Conservation (phyloP, 2,329 filamentous ascomycete species). For the Lithohypha guttulata region DNA sequence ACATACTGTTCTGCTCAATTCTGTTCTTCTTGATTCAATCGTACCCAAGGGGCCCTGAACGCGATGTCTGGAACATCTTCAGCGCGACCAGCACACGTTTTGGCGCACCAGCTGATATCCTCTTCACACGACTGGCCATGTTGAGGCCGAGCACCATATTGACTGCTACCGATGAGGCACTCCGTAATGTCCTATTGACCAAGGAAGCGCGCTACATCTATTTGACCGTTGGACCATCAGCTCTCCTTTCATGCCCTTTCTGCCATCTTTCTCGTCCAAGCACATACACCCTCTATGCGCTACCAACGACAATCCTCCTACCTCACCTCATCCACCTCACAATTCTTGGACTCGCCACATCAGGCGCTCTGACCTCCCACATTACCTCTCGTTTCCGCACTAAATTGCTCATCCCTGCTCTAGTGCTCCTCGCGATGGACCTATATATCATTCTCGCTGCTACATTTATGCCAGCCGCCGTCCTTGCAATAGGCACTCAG, state of each 20-base stretch:
- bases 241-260: conserved; percentile 68
- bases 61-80: conserved; percentile 62
- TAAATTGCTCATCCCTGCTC: conserved; percentile 55
- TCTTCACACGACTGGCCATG: conserved; percentile 62
- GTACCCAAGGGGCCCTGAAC: conserved; percentile 22
- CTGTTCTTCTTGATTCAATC: conserved; percentile 49
- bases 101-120: conserved; percentile 70
- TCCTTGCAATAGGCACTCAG: conserved; percentile 19
- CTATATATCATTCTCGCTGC: conserved; percentile 53
- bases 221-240: conserved; percentile 66
- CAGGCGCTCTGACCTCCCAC: conserved; percentile 51
- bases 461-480: conserved; percentile 47
- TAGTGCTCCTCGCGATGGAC: conserved; percentile 52
- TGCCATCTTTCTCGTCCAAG: conserved; percentile 60
- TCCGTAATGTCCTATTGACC: conserved; percentile 59
- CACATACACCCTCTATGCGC: conserved; percentile 68
- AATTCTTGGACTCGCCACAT: conserved; percentile 63
- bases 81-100: conserved; percentile 64
- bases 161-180: conserved; percentile 47
- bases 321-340: conserved; percentile 74
- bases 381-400: conserved; percentile 29
- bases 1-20: conserved; percentile 44
- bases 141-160: conserved; percentile 32
- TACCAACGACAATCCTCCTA: conserved; percentile 55
- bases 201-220: conserved; percentile 62